These are phyloP conservation scores for Hyaloscypha finlandica DNA, from an alignment of 495 filamentous ascomycete species.

Conservation along the genomic window DNA sequence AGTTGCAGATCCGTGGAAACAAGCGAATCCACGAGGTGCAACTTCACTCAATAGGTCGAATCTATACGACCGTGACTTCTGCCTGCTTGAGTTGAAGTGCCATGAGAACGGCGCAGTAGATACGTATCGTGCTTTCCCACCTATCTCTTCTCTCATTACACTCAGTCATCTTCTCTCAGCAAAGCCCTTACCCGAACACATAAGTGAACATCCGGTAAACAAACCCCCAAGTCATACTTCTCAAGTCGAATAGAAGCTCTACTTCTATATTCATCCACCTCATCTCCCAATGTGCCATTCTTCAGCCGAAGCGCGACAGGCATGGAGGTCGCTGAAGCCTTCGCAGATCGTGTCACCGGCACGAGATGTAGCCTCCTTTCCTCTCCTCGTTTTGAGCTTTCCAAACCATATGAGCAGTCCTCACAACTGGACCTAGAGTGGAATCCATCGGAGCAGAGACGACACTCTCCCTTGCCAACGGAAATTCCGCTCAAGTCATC, in stretches of 20 bases:
- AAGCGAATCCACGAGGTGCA: too few relatives aligned
- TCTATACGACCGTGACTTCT: too few relatives aligned
- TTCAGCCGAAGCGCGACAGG: slow-evolving; percentile 37
- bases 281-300: slow-evolving; percentile 1
- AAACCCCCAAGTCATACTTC: too few relatives aligned
- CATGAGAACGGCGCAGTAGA: too few relatives aligned
- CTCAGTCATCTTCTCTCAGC: not conserved
- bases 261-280: not conserved
- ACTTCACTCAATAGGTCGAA: too few relatives aligned
- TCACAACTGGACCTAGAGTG: slow-evolving; percentile 49
- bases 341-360: slow-evolving; percentile 39
- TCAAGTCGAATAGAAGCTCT: too few relatives aligned
- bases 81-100: too few relatives aligned
- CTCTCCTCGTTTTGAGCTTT: not conserved
- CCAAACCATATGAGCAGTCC: slow-evolving; percentile 1
- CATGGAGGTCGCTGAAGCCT: slow-evolving; percentile 44
- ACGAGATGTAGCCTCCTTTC: slow-evolving; percentile 35
- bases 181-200: not conserved
- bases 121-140: not conserved
- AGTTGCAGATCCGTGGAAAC: too few relatives aligned
- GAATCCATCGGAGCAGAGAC: slow-evolving; percentile 49
- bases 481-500: slow-evolving; percentile 43
- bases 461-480: slow-evolving; percentile 44
- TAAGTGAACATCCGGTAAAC: not conserved
- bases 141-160: not conserved